These are phyloP conservation scores for Dovyalis caffra DNA, from an alignment of 345 rosid genomes.

Conservation along the genomic window DNA sequence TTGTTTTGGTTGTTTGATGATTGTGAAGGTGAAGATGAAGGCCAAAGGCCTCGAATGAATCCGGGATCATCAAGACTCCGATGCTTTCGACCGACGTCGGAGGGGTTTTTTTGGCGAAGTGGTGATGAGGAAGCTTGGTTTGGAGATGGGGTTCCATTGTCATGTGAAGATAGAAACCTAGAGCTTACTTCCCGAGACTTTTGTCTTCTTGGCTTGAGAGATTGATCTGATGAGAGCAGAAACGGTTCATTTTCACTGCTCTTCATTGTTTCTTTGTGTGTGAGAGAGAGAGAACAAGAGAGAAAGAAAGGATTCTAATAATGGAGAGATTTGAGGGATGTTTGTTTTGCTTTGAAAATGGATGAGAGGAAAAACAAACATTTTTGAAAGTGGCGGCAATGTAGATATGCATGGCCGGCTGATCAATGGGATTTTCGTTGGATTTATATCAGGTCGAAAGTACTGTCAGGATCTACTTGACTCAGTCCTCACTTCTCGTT, in stretches of 20 bases:
- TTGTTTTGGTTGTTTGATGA: constrained; percentile 31
- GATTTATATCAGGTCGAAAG: constrained; percentile 4
- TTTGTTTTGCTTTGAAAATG: constrained; percentile 19
- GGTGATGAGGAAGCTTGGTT: constrained; percentile 38
- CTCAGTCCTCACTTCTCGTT: neutral
- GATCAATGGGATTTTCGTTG: constrained; percentile 16
- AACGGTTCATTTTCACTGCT: constrained; percentile 19
- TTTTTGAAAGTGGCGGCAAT: constrained; percentile 54
- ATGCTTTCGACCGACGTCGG: constrained; percentile 26
- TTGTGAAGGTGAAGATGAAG: constrained; percentile 42
- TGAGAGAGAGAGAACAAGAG: constrained; percentile 5
- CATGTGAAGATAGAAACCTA: constrained; percentile 50
- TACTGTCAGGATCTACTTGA: constrained; percentile 6
- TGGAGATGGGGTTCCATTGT: constrained; percentile 34
- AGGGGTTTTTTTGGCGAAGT: constrained; percentile 23
- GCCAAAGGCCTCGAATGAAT: constrained; percentile 45
- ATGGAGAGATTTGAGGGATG: neutral
- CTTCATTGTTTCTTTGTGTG: constrained; percentile 37
- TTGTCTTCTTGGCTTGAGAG: constrained; percentile 39
- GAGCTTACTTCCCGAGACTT: constrained; percentile 66
- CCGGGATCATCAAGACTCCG: constrained; percentile 34
- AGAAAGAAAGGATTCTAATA: neutral
- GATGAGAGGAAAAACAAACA: constrained; percentile 40
- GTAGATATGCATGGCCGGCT: constrained; percentile 50
- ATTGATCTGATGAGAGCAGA: constrained; percentile 24